Base-by-base conservation (phyloP, 345 rosid genomes). In the Limnanthes douglasii region DNA sequence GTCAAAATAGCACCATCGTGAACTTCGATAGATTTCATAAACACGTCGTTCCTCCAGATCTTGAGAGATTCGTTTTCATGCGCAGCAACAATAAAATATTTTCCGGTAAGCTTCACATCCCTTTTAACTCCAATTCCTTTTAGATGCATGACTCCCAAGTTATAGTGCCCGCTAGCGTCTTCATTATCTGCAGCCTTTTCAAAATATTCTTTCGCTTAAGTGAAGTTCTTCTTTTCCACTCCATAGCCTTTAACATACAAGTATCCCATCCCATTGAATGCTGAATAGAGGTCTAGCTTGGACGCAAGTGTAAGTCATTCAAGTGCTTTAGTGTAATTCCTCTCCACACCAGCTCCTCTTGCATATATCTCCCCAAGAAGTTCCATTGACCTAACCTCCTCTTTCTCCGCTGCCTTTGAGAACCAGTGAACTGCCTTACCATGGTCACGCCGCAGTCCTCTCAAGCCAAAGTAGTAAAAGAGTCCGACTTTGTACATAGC, bases 71-170 rank as follows among this genome's bases (percentile, higher is more conserved):
- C n/a, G n/a, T n/a, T n/a, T n/a, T n/a, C 73, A 60, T 85, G 85
- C 28, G 99, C 96, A 61, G 99, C 99, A 17, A 27, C 45, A 14
- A 81, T 53, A 50, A 92, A 85, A 53, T 54, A 67, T 37, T 65
- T 64, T 56, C 75, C 69, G 1, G 99, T 96, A 39, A 57, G 36
- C 54, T 70, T 85, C 38, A 92, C 76, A 53, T 92, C 96, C 60
- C 75, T 78, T 62, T 66, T 73, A 28, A 92, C 93, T 26, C 96
- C 96, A 12, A 92, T 75, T 35, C 75, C 94, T 66, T 73, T 92
- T 29, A 78, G 78, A 59, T 78, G 59, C 86, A 85, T 64, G 7
- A 85, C 94, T 48, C 99, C 99, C 20, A 92, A 75, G 68, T 92
- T 85, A 62, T 92, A 92, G 60, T 81, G 86, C 41, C 94, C 99